phyloP scores from a whole-genome alignment of 1,284 basidiomycete species.

The Fomitopsis betulina region DNA sequence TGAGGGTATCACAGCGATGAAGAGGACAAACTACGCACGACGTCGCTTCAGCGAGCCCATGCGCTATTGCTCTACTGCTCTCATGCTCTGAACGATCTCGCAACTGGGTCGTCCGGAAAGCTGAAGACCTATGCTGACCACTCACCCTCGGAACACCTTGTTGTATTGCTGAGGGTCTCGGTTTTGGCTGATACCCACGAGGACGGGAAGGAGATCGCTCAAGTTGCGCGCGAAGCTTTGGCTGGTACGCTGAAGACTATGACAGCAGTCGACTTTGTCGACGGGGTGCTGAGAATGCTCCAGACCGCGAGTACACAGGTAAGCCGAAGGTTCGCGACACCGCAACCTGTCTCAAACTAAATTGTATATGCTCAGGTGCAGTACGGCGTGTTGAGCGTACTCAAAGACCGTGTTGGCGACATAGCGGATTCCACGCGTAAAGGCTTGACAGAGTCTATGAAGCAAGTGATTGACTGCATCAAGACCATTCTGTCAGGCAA shows the following conservation, averaged over 20 bases:
- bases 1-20: conserved; percentile 39
- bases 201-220: conserved; percentile 35
- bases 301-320: conserved; percentile 46
- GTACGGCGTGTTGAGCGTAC: conserved; percentile 57
- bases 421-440: conserved; percentile 58
- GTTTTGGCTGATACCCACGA: conserved; percentile 28
- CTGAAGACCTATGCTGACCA: background rate
- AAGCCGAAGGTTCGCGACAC: conserved; percentile 5
- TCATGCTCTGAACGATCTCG: conserved; percentile 32
- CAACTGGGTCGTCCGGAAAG: conserved; percentile 19
- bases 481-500: conserved; percentile 42
- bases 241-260: conserved; percentile 52
- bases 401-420: conserved; percentile 61
- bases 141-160: conserved; percentile 32
- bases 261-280: conserved; percentile 62
- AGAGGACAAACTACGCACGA: conserved; percentile 40
- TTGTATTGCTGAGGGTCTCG: conserved; percentile 39
- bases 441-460: conserved; percentile 43
- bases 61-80: conserved; percentile 61
- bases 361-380: conserved; percentile 42
- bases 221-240: conserved; percentile 45
- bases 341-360: background rate
- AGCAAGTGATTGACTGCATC: conserved; percentile 47
- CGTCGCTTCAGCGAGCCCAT: conserved; percentile 57
- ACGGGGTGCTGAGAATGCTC: conserved; percentile 48